These are phyloP conservation scores for Tylopilus rubrobrunneus DNA, from an alignment of 768 basidiomycete genomes.

Conservation along the genomic window DNA sequence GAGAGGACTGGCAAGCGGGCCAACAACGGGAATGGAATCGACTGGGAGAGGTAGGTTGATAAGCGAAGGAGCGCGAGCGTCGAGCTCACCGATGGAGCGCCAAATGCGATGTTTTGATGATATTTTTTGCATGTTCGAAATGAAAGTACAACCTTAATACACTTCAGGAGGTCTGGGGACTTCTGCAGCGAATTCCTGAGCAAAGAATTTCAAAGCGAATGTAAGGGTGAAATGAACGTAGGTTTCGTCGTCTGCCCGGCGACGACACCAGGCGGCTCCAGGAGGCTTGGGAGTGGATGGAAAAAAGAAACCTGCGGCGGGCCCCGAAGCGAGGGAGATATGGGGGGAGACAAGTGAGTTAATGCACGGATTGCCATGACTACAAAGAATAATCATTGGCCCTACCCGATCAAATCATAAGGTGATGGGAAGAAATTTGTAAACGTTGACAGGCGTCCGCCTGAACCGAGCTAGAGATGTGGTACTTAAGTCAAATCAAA, in stretches of 20 bases:
- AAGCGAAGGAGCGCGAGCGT: slow-evolving; percentile 38
- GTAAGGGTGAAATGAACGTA: slow-evolving; percentile 23
- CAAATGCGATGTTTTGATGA: slow-evolving; percentile 10
- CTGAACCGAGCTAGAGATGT: neutral
- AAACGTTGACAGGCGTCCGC: neutral
- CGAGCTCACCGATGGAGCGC: slow-evolving; percentile 17
- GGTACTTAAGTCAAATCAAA: neutral
- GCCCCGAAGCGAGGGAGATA: slow-evolving; percentile 6
- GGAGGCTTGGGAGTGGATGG: neutral
- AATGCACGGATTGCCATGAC: slow-evolving; percentile 19
- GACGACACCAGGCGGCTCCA: slow-evolving; percentile 3
- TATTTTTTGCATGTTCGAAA: slow-evolving; percentile 12
- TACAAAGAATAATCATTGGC: slow-evolving; percentile 11
- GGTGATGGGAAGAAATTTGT: slow-evolving; percentile 1
- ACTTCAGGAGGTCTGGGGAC: neutral
- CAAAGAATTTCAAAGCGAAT: slow-evolving; percentile 12
- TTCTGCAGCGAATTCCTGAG: neutral
- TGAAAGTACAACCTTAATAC: slow-evolving; percentile 7
- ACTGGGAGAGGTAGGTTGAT: slow-evolving; percentile 32
- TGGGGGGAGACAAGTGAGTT: slow-evolving; percentile 5
- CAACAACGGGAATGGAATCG: slow-evolving; percentile 37
- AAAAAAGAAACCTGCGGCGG: neutral
- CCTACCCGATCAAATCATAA: neutral
- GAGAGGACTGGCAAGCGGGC: slow-evolving; percentile 35
- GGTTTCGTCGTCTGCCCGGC: slow-evolving; percentile 9